Conservation (phyloP, 345 rosid species). For the Gossypium stocksii region DNA sequence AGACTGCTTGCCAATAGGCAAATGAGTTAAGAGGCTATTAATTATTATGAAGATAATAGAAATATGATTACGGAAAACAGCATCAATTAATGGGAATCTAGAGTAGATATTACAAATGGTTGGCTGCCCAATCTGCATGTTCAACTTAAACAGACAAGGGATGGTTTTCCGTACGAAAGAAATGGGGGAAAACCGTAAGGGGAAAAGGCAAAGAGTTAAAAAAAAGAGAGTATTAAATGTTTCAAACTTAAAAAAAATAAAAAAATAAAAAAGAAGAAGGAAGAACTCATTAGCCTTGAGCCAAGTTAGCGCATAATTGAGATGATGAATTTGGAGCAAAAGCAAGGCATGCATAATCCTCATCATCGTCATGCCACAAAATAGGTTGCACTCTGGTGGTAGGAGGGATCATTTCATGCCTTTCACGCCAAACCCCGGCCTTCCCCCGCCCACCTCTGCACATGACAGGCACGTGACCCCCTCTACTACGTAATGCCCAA, state of each 20-base stretch:
- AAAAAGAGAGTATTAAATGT: too few species aligned
- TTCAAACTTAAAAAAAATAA: too few species aligned
- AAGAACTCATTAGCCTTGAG: too few species aligned
- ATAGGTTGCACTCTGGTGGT: not conserved
- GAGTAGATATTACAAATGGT: not conserved
- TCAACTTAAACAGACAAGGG: not conserved
- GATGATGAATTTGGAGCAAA: slow-evolving; percentile 15
- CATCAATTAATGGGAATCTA: not conserved
- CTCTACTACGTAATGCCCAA: not conserved
- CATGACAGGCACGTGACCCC: slow-evolving; percentile 21
- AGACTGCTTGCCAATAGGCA: not conserved
- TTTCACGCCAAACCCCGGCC: slow-evolving; percentile 19
- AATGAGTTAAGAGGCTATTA: not conserved
- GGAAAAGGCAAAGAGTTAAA: too few species aligned
- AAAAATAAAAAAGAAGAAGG: too few species aligned
- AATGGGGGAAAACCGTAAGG: not conserved
- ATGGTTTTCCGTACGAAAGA: too few species aligned
- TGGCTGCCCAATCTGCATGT: not conserved
- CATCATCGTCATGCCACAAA: not conserved
- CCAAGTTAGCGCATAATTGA: slow-evolving; percentile 12
- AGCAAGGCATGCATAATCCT: slow-evolving; percentile 2
- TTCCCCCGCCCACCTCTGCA: not conserved
- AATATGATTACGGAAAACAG: not conserved
- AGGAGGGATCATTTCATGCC: slow-evolving; percentile 15
- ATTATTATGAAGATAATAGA: not conserved